Evolutionary conservation across 805 yeast genomes (phyloP).

Genomic region (Monosporozyma servazzii): DNA sequence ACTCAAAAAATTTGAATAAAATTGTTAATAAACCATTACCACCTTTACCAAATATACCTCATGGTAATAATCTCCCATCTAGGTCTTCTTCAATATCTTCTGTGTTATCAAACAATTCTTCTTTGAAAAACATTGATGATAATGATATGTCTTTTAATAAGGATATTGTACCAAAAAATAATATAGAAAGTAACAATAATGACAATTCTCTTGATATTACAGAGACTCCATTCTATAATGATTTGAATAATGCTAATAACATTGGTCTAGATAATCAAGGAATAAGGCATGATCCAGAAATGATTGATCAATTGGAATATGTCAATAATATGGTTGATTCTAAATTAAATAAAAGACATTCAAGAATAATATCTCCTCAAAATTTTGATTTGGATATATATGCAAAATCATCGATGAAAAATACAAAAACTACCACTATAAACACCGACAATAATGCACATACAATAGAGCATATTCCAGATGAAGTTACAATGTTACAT

Average conservation of each 20-base stretch:
- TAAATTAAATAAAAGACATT: neutral
- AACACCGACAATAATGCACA: neutral
- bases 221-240: neutral
- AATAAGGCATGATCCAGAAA: neutral
- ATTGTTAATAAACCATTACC: conserved; percentile 35
- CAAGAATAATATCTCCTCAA: neutral
- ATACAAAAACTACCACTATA: neutral
- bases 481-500: neutral
- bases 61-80: neutral
- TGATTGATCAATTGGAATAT: neutral
- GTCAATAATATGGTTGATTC: neutral
- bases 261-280: conserved; percentile 8
- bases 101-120: neutral
- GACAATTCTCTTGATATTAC: neutral
- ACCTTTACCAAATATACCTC: conserved; percentile 28
- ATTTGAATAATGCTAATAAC: neutral
- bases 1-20: conserved; percentile 19
- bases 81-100: conserved; percentile 3
- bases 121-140: neutral
- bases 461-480: neutral
- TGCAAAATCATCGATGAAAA: neutral
- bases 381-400: neutral
- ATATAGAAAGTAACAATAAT: neutral
- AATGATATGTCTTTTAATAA: neutral
- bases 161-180: neutral